Base-by-base conservation (phyloP, 805 yeast genomes). In the Candida ascalaphidarum region DNA sequence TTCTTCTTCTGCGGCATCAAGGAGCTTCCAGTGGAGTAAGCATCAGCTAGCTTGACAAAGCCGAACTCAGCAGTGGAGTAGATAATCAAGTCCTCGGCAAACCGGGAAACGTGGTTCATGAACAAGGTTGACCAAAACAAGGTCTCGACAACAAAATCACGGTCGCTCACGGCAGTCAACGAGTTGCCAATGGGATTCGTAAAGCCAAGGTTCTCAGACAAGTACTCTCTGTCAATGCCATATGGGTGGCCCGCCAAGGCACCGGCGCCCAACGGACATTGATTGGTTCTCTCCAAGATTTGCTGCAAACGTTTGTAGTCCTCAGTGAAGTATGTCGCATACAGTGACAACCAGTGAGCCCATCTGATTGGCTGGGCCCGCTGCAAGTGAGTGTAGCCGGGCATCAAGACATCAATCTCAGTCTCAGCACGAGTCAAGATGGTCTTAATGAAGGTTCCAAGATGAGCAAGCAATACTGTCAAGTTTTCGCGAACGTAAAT, bases 361-460 rank as follows among this genome's bases (percentile, higher is more conserved):
- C 99, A 92, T 61, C 99, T 76, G 49, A 92, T 92, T n/a, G 99
- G 99, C 61, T 88, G 99, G 2, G 97, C 97, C 55, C 95, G 81
- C 68, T 92, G 98, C 52, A 92, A 66, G 62, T 92, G 99, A 10
- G 99, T 92, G 64, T 92, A 92, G 24, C 99, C 99, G 8, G 99
- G 99, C 97, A 92, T 92, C 50, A 92, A 69, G 12, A 81, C 81
- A 44, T 81, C 94, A 34, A 92, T 82, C 60, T 92, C 99, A 19
- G 68, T 52, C 46, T 74, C 79, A 4, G 94, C 96, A 50, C 99
- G 75, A 32, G 66, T 66, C 23, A 76, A 48, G 41, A 92, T 70
- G 12, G 78, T 78, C 36, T 61, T 52, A 50, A 89, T 79, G 34
- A 89, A 70, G n/a, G 56, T 59, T 34, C 68, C 71, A 41, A 81